Evolutionary conservation across 2,329 filamentous ascomycete genomes (phyloP), one percentile per base, ranked within the genome.

Genomic region (Aspergillus udagawae): DNA sequence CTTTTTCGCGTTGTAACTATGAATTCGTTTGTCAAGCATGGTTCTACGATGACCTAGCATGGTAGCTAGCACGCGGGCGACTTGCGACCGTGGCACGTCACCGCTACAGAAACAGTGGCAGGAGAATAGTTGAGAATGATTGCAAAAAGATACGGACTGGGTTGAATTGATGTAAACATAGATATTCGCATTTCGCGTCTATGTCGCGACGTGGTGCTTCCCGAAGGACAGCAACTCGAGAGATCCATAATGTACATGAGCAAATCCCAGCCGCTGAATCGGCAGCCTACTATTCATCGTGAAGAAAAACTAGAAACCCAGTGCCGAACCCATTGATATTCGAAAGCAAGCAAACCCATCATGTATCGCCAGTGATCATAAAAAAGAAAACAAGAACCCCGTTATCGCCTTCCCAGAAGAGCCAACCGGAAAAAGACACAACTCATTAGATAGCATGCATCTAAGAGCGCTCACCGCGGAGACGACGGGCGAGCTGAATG

Each of bases 401-500:
- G 54, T 70, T 61, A 74, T 75, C 73, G 73, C 73, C 73, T 67
- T 72, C 69, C 72, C 71, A 68, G 60, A 71, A 70, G 61, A 70
- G 63, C 65, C 66, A 70, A 67, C 62, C 60, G 65, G 61, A 70
- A 62, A 70, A 63, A 68, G 63, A 67, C 63, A 53, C 62, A 62
- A 64, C 62, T 63, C 64, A 67, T 64, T 62, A 63, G 58, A 61
- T 55, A 7, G 10, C 63, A 56, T 54, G 49, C 62, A 70, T 74
- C 78, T 85, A 93, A 83, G 91, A 92, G 78, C 90, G 89, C 83
- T 94, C 92, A 67, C 94, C 94, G 73, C 94, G 91, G 74, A 99
- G 91, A 73, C 94, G 90, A 69, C 94, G 90, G 72, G 93, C 92
- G 52, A 97, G 87, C 82, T 97, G 93, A 75, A 97, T 97, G 72